Conservation (phyloP, 176 grass and related monocot species). For the Zea mays region Zm-B73-REFERENCE-NAM-5.0 NC_050101.1:90799001-90799500, state of each 20-base stretch:
- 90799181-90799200: too few relatives aligned
- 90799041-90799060: too few relatives aligned
- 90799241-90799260: conserved; percentile 42
- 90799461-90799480: background rate
- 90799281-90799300: conserved; percentile 56
- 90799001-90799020: too few relatives aligned
- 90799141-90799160: too few relatives aligned
- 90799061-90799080: too few relatives aligned
- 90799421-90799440: conserved; percentile 26
- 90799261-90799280: conserved; percentile 61
- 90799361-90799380: conserved; percentile 44
- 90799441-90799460: background rate
- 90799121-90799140: too few relatives aligned
- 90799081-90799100: too few relatives aligned
- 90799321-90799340: conserved; percentile 40
- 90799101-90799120: too few relatives aligned
- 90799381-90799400: conserved; percentile 36
- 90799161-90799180: too few relatives aligned
- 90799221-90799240: conserved; percentile 24
- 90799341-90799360: conserved; percentile 45
- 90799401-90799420: conserved; percentile 8
- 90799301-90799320: conserved; percentile 40
- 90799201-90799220: too few relatives aligned
- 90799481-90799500: conserved; percentile 12
- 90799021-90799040: too few relatives aligned